Base-by-base conservation (phyloP, 805 yeast genomes). In the Wickerhamiella kurtzmanii region DNA sequence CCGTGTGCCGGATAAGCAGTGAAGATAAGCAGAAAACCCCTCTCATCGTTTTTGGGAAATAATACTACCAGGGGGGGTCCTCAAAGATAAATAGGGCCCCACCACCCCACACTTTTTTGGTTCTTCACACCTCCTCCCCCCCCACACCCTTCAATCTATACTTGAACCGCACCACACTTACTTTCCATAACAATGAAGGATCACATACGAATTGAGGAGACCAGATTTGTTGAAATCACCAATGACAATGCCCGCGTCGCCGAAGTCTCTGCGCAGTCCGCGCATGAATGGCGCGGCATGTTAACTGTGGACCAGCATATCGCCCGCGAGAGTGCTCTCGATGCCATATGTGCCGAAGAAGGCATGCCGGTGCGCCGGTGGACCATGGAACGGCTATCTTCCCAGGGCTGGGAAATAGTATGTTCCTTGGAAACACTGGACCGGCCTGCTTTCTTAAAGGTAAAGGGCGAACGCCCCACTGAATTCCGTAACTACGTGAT, bases 401-500 rank as follows among this genome's bases (percentile, higher is more conserved):
- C 49, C 13, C 54, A 53, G 58, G 35, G 64, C 67, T 36, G 67
- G 51, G 42, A 37, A 11, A 18, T 38, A 3, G 51, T 44, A 8
- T 42, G 74, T 4, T 72, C 75, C 25, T 70, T 60, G 40, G 79
- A 78, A 55, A 56, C 66, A n/a, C 55, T 66, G 32, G 68, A 35
- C 64, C 74, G 70, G 11, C 62, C 60, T 2, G 63, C 63, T 0
- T 44, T 50, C n/a, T 44, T 51, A 47, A 55, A 58, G 45, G 19
- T 35, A 22, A 52, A 51, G 32, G 59, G 54, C 4, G 45, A 50
- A 36, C 46, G 51, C 8, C 46, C 56, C 35, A 35, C 41, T 8
- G 50, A 50, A 2, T 51, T 56, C 16, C 44, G 45, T 3, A 55
- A 57, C 43, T 60, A 56, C 22, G 53, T 59, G 17, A 61, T 79